Base-by-base conservation (phyloP, 2,329 filamentous ascomycete genomes). In the Nigrospora sphaerica region DNA sequence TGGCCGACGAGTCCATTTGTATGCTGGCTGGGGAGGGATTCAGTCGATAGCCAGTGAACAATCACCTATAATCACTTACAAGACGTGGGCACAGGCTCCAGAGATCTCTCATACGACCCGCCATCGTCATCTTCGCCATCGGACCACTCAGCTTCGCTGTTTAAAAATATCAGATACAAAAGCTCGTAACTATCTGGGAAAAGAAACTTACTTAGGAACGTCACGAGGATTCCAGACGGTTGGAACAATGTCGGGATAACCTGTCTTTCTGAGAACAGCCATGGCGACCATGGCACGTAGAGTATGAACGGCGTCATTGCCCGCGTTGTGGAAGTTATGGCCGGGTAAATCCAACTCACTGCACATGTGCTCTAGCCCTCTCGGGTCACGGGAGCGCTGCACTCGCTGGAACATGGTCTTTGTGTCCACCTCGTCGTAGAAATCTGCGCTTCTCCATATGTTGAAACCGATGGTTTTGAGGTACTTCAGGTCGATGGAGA, bases 291-390 rank as follows among this genome's bases (percentile, higher is more conserved):
- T 78, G 9, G 81, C 85, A 50, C 84, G 81, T 51, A 95, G 66
- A 0, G 88, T 92, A 61, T 86, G 93, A 1, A 82, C 77, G 0
- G 90, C 89, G 60, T 95, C 90, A 53, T 95, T 95, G 2, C 90
- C 83, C 0, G 84, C 90, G 58, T 95, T 95, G 64, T 95, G 90
- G n/a, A 92, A 71, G 54, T 86, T 73, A 63, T 71, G 78, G 37
- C 73, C 78, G 0, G 67, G 56, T 10, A 95, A 77, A 3, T 76
- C 77, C 28, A 95, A 70, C 6, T 84, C 74, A 6, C 64, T 57
- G 19, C 95, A 75, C 13, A 95, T 72, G 6, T 56, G 68, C 0
- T 68, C 69, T 2, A 97, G 74, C 1, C 75, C 77, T 13, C 75
- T 73, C 4, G 72, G 61, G 3, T 85, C 69, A 0, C 60, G 56